Evolutionary conservation across 129 eudicot species (phyloP).

Genomic region (Tagetes erecta): DNA sequence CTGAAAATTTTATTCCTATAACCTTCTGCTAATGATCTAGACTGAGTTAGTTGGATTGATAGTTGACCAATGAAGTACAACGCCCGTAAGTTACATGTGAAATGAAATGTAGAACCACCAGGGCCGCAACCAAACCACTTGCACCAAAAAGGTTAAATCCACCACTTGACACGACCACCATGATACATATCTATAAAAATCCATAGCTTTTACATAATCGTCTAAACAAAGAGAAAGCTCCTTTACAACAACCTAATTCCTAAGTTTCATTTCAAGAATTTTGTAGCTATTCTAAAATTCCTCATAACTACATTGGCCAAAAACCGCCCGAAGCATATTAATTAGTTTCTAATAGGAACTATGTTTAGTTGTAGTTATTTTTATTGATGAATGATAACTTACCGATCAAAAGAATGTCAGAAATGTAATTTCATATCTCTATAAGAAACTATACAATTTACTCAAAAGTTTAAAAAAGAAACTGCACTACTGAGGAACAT

Average conservation of each 20-base stretch:
- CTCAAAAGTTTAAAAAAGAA: conserved; percentile 22
- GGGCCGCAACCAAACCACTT: conserved; percentile 89
- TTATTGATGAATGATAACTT: background rate
- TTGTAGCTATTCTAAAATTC: conserved; percentile 78
- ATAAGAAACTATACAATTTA: background rate
- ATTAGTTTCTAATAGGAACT: conserved; percentile 37
- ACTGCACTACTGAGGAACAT: conserved; percentile 77
- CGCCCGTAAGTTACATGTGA: conserved; percentile 45
- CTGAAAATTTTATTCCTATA: too few species aligned
- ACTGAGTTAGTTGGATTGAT: conserved; percentile 26
- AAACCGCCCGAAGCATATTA: conserved; percentile 62
- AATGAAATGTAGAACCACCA: conserved; percentile 83
- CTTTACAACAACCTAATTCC: conserved; percentile 73
- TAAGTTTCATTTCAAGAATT: conserved; percentile 75
- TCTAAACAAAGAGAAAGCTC: conserved; percentile 80
- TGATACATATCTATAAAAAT: conserved; percentile 43
- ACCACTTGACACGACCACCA: conserved; percentile 65
- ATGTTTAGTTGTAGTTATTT: conserved; percentile 8
- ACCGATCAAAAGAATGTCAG: background rate
- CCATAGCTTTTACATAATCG: conserved; percentile 71
- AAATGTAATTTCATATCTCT: too few species aligned
- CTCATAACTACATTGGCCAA: conserved; percentile 84
- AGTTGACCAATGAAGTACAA: conserved; percentile 15
- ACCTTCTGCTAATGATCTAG: background rate
- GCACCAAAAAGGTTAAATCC: conserved; percentile 94